Percentiles rank a stretch among this genome's conserved stretches.
Conservation (phyloP, 2,329 filamentous ascomycete genomes). For the Mycosphaerelloides madeirae region DNA sequence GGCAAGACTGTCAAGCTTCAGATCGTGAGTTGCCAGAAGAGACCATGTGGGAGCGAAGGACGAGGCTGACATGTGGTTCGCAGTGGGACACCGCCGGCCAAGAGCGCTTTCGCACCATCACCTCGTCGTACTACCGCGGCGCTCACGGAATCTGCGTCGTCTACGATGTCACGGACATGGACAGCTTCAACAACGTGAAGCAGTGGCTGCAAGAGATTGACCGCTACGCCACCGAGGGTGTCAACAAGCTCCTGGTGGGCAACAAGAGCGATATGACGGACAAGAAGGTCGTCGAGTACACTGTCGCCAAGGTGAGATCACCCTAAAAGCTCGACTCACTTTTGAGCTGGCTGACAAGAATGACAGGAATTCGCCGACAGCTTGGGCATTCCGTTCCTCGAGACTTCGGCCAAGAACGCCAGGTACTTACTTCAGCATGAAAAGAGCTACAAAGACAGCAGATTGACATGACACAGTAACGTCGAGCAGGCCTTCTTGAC, state of each 20-base stretch:
- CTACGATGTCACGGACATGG: constrained; percentile 99
- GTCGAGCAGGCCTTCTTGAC: constrained; percentile 99
- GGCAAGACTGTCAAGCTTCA: constrained; percentile 99
- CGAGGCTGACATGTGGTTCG: not conserved
- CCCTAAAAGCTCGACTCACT: not conserved
- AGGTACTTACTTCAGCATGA: constrained; percentile 33
- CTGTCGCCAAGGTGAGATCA: constrained; percentile 83
- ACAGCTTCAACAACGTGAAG: constrained; percentile 99
- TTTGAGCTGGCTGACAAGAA: constrained; percentile 16
- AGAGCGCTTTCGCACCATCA: constrained; percentile 99
- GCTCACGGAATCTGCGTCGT: constrained; percentile 99
- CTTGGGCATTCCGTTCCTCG: constrained; percentile 97
- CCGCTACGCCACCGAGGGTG: constrained; percentile 96
- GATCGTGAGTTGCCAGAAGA: constrained; percentile 63
- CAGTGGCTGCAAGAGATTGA: constrained; percentile 99
- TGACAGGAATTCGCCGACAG: constrained; percentile 94
- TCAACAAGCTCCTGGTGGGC: constrained; percentile 98
- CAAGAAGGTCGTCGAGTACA: constrained; percentile 99
- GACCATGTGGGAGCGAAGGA: constrained; percentile 4
- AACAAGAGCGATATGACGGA: constrained; percentile 99
- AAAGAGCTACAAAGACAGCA: no score
- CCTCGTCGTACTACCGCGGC: constrained; percentile 98
- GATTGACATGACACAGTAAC: constrained; percentile 52
- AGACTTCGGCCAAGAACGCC: constrained; percentile 99
- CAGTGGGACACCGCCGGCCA: constrained; percentile 99